A percentile compares a stretch with the other conserved stretches of the same genome.
These are phyloP conservation scores for Chaetomiaceae sp. DNA, from an alignment of 2,329 filamentous ascomycete species.

Conservation along the genomic window DNA sequence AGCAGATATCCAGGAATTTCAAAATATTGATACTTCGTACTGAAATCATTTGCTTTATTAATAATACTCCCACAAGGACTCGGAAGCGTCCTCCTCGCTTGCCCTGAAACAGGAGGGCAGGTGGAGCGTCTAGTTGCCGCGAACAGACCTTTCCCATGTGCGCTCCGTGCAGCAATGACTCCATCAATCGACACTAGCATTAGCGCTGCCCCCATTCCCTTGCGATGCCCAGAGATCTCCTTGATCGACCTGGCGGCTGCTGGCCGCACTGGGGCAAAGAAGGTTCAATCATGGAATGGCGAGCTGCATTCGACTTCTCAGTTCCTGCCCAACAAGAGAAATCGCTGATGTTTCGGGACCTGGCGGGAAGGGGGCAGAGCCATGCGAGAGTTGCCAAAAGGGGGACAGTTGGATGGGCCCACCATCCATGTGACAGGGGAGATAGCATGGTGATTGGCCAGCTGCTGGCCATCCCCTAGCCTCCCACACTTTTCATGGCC, in stretches of 20 bases:
- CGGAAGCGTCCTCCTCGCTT: not conserved
- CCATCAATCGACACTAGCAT: not conserved
- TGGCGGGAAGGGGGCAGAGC: constrained; percentile 8
- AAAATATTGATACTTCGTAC: not conserved
- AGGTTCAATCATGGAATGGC: not conserved
- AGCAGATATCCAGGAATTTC: not conserved
- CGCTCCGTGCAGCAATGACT: not conserved
- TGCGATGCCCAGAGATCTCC: not conserved
- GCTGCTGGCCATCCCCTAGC: not conserved
- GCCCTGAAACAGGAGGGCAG: not conserved
- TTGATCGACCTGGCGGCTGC: not conserved
- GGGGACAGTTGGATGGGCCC: constrained; percentile 4
- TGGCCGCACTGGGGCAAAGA: not conserved
- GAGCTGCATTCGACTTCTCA: not conserved
- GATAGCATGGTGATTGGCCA: constrained; percentile 10
- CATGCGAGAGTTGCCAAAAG: constrained; percentile 16
- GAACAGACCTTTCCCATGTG: not conserved
- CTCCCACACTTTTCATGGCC: not conserved
- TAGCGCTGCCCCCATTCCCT: not conserved
- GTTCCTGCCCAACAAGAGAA: not conserved
- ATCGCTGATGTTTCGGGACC: constrained; percentile 18
- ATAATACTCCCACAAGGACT: not conserved
- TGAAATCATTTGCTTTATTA: not conserved
- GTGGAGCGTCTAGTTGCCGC: not conserved
- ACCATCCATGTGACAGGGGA: constrained; percentile 14